These are phyloP conservation scores for Saccharum hybrid DNA, from an alignment of 202 grass and related monocot genomes.

Conservation along the genomic window DNA sequence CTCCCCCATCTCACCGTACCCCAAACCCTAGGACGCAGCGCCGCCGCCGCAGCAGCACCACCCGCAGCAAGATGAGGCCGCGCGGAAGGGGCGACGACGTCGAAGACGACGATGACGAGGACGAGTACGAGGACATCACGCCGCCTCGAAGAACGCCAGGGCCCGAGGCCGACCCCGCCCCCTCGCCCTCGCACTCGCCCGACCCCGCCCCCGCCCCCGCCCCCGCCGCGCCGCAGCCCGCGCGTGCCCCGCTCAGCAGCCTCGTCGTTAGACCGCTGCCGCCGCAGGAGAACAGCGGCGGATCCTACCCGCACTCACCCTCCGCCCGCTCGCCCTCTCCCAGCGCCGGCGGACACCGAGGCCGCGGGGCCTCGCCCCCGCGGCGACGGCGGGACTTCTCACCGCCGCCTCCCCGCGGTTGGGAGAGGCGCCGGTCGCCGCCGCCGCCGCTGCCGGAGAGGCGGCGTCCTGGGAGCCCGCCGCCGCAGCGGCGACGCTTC, in stretches of 20 bases:
- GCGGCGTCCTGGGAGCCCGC: constrained; percentile 48
- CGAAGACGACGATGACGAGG: constrained; percentile 50
- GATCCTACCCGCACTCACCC: constrained; percentile 19
- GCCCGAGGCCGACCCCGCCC: neutral
- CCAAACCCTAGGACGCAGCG: constrained; percentile 45
- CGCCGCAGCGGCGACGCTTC: constrained; percentile 50
- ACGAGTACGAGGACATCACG: constrained; percentile 43
- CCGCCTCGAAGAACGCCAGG: constrained; percentile 19
- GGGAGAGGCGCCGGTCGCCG: constrained; percentile 50
- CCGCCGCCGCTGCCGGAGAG: constrained; percentile 34
- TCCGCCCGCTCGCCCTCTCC: constrained; percentile 27
- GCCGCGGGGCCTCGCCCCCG: neutral
- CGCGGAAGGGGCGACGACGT: constrained; percentile 50
- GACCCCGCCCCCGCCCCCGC: neutral
- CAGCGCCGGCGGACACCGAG: neutral
- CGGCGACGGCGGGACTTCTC: constrained; percentile 47
- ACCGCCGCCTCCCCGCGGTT: constrained; percentile 25
- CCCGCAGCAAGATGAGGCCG: constrained; percentile 49
- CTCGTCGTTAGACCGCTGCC: constrained; percentile 45
- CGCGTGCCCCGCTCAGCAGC: constrained; percentile 55
- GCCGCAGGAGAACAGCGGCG: constrained; percentile 31
- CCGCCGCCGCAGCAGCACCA: constrained; percentile 4
- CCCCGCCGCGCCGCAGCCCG: neutral
- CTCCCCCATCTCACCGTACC: neutral
- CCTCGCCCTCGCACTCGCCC: neutral